Conservation (phyloP, 768 basidiomycete genomes). For the Mycena leptocephala region DNA sequence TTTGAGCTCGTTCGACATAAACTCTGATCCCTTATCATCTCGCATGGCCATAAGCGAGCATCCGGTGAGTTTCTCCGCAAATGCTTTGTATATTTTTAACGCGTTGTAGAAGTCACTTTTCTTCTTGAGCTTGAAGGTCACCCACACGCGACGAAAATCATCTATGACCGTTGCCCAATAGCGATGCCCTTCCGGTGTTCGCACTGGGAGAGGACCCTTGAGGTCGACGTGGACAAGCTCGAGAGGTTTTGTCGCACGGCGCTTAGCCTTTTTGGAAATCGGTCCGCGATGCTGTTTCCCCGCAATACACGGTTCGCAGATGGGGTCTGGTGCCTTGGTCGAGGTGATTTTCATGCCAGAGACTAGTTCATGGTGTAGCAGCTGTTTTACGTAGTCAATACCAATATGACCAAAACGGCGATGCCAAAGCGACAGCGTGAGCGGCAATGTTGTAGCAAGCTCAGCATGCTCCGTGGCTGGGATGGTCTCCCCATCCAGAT, state of each 20-base stretch:
- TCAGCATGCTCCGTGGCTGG: constrained; percentile 4
- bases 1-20: constrained; percentile 43
- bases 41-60: constrained; percentile 42
- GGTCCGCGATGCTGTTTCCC: constrained; percentile 33
- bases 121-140: constrained; percentile 35
- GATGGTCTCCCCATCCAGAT: constrained; percentile 37
- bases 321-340: constrained; percentile 38
- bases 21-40: constrained; percentile 56
- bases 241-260: constrained; percentile 15
- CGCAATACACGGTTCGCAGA: constrained; percentile 40
- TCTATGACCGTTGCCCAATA: constrained; percentile 53
- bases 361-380: constrained; percentile 23
- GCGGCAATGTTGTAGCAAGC: no score
- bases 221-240: constrained; percentile 48
- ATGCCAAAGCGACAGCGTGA: constrained; percentile 40
- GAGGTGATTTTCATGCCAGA: constrained; percentile 34
- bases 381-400: constrained; percentile 24
- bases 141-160: constrained; percentile 38
- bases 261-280: constrained; percentile 33
- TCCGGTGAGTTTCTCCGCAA: constrained; percentile 49
- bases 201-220: constrained; percentile 45
- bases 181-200: constrained; percentile 36
- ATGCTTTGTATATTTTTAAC: constrained; percentile 52
- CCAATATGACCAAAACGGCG: constrained; percentile 39
- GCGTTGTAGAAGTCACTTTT: constrained; percentile 45